phyloP scores from a whole-genome alignment of 495 filamentous ascomycete genomes.

The Margaritispora aquatica region DNA sequence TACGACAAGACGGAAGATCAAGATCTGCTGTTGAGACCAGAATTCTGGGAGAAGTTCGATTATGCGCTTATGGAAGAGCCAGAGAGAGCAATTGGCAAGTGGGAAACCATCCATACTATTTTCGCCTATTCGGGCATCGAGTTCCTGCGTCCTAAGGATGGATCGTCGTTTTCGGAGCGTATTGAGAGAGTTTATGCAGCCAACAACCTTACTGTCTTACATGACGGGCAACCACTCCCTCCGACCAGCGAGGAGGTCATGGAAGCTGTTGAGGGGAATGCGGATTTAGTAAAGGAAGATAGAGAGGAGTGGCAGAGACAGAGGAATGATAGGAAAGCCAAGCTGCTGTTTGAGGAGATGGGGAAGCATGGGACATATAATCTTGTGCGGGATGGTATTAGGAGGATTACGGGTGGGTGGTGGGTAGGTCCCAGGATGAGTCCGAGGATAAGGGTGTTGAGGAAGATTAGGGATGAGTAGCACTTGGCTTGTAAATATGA shows the following conservation, averaged over 20 bases:
- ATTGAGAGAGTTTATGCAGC: constrained; percentile 25
- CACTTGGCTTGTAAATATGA: background rate
- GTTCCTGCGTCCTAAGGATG: constrained; percentile 48
- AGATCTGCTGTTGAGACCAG: constrained; percentile 42
- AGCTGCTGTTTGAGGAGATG: constrained; percentile 12
- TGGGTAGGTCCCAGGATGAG: constrained; percentile 58
- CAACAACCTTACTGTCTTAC: constrained; percentile 21
- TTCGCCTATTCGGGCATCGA: constrained; percentile 66
- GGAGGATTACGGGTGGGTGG: constrained; percentile 47
- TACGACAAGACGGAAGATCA: constrained; percentile 63
- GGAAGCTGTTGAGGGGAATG: constrained; percentile 2
- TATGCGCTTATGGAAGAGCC: constrained; percentile 72
- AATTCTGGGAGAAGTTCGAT: constrained; percentile 79
- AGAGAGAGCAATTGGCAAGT: constrained; percentile 51
- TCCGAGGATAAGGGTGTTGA: constrained; percentile 52
- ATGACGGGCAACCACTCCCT: constrained; percentile 6
- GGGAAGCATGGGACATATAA: constrained; percentile 12
- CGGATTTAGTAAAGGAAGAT: background rate
- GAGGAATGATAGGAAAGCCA: constrained; percentile 19
- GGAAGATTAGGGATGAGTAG: constrained; percentile 25
- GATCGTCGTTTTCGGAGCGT: constrained; percentile 16
- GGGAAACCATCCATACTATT: constrained; percentile 65
- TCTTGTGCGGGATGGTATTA: constrained; percentile 26
- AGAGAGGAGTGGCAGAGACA: constrained; percentile 22
- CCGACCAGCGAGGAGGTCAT: constrained; percentile 18